phyloP scores from a whole-genome alignment of 768 basidiomycete genomes.

The Neoboletus brunneissimus region DNA sequence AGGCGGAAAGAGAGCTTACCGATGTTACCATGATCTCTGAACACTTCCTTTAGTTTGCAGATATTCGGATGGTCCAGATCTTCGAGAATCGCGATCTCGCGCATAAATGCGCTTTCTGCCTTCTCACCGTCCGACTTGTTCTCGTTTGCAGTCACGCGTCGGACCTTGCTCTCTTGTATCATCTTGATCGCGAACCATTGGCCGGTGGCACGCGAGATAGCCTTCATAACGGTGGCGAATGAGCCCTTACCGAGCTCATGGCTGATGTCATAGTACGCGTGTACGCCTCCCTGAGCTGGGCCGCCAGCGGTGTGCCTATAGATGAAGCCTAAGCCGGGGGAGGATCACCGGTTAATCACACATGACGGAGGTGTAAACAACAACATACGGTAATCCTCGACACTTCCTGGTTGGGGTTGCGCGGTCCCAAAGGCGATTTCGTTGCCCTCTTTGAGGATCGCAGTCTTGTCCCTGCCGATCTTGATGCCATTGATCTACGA shows the following conservation, averaged over 20 bases:
- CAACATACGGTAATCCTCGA: conserved; percentile 74
- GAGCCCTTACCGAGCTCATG: conserved; percentile 83
- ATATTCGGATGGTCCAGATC: conserved; percentile 78
- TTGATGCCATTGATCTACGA: conserved; percentile 39
- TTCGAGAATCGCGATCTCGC: conserved; percentile 80
- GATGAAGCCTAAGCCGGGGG: conserved; percentile 53
- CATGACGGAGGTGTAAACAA: neutral
- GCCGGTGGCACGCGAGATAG: conserved; percentile 67
- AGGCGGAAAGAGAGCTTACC: conserved; percentile 38
- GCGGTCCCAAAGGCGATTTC: conserved; percentile 82
- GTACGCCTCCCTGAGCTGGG: conserved; percentile 50
- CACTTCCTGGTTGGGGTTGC: conserved; percentile 41
- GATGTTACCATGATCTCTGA: conserved; percentile 60
- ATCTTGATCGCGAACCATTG: conserved; percentile 86
- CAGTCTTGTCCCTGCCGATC: conserved; percentile 39
- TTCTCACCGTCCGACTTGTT: conserved; percentile 29
- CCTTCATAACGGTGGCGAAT: conserved; percentile 88
- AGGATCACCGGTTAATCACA: neutral
- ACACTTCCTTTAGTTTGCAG: conserved; percentile 75
- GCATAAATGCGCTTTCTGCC: conserved; percentile 45
- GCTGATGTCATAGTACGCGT: conserved; percentile 63
- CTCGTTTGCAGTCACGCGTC: conserved; percentile 34
- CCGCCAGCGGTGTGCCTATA: conserved; percentile 62
- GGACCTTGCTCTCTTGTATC: conserved; percentile 55
- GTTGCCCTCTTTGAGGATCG: conserved; percentile 59